A percentile compares a stretch with the other conserved stretches of the same genome.
phyloP scores from a whole-genome alignment of 2,329 filamentous ascomycete genomes.

The Alternaria arbusti region DNA sequence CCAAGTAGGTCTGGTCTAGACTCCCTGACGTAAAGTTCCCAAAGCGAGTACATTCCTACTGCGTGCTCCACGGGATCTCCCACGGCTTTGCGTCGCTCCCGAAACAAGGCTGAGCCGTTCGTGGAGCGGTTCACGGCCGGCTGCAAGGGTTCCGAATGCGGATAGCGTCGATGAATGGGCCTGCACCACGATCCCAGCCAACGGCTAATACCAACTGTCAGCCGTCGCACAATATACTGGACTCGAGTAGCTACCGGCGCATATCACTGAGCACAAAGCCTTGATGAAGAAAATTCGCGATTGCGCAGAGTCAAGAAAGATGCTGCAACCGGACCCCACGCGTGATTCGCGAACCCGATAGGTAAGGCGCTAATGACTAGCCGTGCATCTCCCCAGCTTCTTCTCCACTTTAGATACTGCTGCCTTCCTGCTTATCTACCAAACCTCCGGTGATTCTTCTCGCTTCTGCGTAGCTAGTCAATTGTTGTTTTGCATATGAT shows the following conservation, averaged over 20 bases:
- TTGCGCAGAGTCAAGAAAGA: background rate
- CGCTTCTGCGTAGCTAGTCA: background rate
- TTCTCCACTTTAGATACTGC: constrained; percentile 38
- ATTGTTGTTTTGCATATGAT: constrained; percentile 4
- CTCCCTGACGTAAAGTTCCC: background rate
- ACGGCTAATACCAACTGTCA: background rate
- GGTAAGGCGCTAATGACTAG: constrained; percentile 15
- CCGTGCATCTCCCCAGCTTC: constrained; percentile 23
- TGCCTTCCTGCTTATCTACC: constrained; percentile 19
- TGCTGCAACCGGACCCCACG: constrained; percentile 15
- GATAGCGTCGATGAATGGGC: constrained; percentile 2
- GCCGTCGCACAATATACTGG: constrained; percentile 1
- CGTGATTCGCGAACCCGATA: constrained; percentile 13
- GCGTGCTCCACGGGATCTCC: background rate
- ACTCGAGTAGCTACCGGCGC: constrained; percentile 4
- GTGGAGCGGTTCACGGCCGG: constrained; percentile 10
- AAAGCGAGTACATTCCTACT: background rate
- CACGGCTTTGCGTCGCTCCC: constrained; percentile 2
- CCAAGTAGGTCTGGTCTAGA: background rate
- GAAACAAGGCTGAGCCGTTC: constrained; percentile 14
- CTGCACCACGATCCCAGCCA: constrained; percentile 3
- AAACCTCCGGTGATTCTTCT: background rate
- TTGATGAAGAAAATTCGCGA: background rate
- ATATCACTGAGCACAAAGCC: background rate
- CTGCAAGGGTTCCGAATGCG: background rate